Evolutionary conservation across 352 stramenopile species (phyloP).

Genomic region (Elongisporangium prolatum): DNA sequence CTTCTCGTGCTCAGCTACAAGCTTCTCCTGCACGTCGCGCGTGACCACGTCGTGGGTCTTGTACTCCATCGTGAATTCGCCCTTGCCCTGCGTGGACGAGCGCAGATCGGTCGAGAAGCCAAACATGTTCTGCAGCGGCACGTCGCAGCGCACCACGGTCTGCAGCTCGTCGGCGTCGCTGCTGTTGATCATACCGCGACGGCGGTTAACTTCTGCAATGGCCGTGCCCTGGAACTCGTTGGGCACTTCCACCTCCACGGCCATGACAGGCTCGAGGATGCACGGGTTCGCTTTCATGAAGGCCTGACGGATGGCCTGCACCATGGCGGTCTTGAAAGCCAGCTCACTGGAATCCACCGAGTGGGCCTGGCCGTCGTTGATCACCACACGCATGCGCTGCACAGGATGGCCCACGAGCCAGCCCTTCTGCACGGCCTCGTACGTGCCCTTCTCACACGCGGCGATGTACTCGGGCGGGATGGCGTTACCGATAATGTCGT

Average conservation of each 20-base stretch:
- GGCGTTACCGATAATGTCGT: conserved; percentile 97
- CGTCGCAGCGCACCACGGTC: conserved; percentile 90
- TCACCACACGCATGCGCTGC: conserved; percentile 75
- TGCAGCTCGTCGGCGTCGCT: conserved; percentile 94
- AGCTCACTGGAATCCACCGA: conserved; percentile 98
- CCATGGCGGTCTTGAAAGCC: conserved; percentile 96
- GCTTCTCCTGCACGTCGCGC: conserved; percentile 92
- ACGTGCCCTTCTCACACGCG: conserved; percentile 96
- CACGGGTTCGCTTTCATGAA: conserved; percentile 91
- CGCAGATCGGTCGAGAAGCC: conserved; percentile 97
- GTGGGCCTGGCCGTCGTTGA: conserved; percentile 93
- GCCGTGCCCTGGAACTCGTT: conserved; percentile 96
- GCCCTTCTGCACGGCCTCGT: conserved; percentile 94
- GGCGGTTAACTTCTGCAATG: conserved; percentile 92
- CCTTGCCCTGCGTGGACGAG: conserved; percentile 95
- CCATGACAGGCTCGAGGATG: conserved; percentile 97
- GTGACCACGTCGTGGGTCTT: conserved; percentile 94
- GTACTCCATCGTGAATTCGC: conserved; percentile 99
- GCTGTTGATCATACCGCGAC: conserved; percentile 95
- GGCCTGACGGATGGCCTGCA: conserved; percentile 92
- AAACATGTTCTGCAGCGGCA: conserved; percentile 99
- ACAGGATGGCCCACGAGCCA: conserved; percentile 96
- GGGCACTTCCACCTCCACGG: conserved; percentile 91
- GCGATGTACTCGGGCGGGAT: conserved; percentile 99
- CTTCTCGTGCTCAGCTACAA: conserved; percentile 93